These are phyloP conservation scores for Graphilbum ipis-grandicollis DNA, from an alignment of 2,329 filamentous ascomycete genomes.

Conservation along the genomic window DNA sequence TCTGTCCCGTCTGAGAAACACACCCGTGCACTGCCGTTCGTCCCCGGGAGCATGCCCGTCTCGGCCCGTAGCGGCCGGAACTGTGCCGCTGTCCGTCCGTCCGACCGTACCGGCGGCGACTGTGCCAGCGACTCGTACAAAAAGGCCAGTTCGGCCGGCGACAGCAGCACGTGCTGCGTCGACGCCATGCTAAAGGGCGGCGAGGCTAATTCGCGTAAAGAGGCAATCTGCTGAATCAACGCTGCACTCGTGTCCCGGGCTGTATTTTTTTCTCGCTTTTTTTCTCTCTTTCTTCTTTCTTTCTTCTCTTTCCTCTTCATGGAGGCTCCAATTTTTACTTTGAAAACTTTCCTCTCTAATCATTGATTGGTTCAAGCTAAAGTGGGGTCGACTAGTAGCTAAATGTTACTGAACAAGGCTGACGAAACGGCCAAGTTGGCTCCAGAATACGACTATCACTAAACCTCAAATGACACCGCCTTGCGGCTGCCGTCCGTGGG, in stretches of 20 bases:
- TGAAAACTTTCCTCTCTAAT: neutral
- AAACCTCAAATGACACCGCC: slow-evolving; percentile 5
- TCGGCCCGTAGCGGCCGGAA: slow-evolving; percentile 87
- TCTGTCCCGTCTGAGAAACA: slow-evolving; percentile 93
- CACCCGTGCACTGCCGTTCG: slow-evolving; percentile 84
- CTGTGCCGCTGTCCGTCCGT: slow-evolving; percentile 65
- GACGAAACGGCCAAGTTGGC: neutral
- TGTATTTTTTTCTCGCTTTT: neutral
- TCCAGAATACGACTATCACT: neutral
- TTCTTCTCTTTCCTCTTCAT: neutral
- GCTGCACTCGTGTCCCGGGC: no score
- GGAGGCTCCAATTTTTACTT: neutral
- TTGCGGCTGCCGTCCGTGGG: neutral
- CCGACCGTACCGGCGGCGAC: slow-evolving; percentile 70
- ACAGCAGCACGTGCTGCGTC: slow-evolving; percentile 57
- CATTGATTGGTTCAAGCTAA: neutral
- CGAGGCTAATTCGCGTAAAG: no score
- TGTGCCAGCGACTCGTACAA: slow-evolving; percentile 75
- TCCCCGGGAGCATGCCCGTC: slow-evolving; percentile 71
- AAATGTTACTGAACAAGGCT: neutral
- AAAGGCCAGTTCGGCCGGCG: slow-evolving; percentile 91
- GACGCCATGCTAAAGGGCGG: slow-evolving; percentile 36
- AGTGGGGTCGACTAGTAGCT: neutral
- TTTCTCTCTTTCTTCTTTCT: neutral
- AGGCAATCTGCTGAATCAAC: no score